Evolutionary conservation across 2,329 filamentous ascomycete species (phyloP), one percentile per base, ranked within the genome.

Genomic region (Penicillium concentricum): DNA sequence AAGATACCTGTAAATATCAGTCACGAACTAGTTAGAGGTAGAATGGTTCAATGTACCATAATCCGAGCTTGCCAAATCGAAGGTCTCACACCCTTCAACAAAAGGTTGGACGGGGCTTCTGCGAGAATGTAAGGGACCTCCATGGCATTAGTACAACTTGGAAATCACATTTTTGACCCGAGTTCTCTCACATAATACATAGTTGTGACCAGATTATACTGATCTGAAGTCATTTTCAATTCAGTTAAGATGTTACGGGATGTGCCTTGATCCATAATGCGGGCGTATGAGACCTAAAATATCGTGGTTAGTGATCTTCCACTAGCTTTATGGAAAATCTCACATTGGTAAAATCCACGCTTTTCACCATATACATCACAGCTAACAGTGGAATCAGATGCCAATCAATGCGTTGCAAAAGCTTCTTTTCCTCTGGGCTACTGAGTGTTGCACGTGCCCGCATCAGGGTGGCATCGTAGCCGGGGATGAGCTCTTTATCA

Each of bases 1-100:
- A 87, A 26, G 39, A 42, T 16, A 42, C 18, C 39, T 42, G 7
- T n/a, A 24, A 5, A 4, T 24, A 15, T 42, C 10, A 42, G 39
- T 24, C 3, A 3, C 15, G 3, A 24, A 9, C 1, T 1, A 42
- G 7, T 4, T 5, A 42, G 22, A 42, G 22, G 20, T 16, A 15
- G 13, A 24, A 42, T 24, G 16, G 20, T 5, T 42, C 4, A 24
- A 24, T 8, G 2, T 24, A 42, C 39, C 39, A 42, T 24, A 6
- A 42, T 42, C 20, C 39, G 8, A n/a, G 39, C 39, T 16, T 42
- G 39, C 39, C 39, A 42, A 24, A 42, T 16, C 7, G 39, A 42
- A 16, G 39, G 39, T 24, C 39, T 13, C 22, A 42, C 20, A 3
- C 39, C 39, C 15, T 42, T 42, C 20, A 42, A 16, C 15, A 42